Evolutionary conservation across 1,284 basidiomycete genomes (phyloP).

Genomic region (Trametes versicolor): DNA sequence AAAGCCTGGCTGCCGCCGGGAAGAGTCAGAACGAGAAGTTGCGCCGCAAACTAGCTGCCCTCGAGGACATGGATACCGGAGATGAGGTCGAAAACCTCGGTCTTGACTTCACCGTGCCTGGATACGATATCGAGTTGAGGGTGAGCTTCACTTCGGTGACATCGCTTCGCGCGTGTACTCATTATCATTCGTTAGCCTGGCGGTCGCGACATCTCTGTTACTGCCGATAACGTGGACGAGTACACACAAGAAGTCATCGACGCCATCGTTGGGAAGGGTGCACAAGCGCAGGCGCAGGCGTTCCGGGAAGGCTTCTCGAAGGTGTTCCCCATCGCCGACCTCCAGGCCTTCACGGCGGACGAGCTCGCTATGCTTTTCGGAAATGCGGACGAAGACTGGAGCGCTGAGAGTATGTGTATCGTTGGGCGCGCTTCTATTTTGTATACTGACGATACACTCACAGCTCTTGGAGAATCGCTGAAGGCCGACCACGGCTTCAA

Average conservation of each 20-base stretch:
- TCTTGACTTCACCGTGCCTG: conserved; percentile 96
- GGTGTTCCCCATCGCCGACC: conserved; percentile 92
- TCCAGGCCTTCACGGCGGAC: conserved; percentile 93
- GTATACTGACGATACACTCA: conserved; percentile 27
- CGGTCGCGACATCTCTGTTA: conserved; percentile 84
- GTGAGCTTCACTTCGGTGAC: conserved; percentile 52
- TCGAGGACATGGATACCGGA: conserved; percentile 52
- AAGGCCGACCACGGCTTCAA: conserved; percentile 99
- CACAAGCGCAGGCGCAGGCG: conserved; percentile 79
- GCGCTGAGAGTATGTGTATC: conserved; percentile 76
- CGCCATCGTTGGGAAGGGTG: conserved; percentile 82
- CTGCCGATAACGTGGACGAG: conserved; percentile 87
- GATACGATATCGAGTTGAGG: conserved; percentile 91
- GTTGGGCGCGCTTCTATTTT: neutral
- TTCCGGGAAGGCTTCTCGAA: conserved; percentile 93
- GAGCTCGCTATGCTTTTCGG: conserved; percentile 96
- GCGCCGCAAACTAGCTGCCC: conserved; percentile 62
- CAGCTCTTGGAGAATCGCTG: conserved; percentile 89
- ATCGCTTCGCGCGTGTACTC: conserved; percentile 6
- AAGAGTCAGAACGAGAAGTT: conserved; percentile 60
- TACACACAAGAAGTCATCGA: conserved; percentile 88
- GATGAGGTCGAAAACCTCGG: conserved; percentile 88
- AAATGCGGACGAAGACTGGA: conserved; percentile 96
- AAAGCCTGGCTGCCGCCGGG: conserved; percentile 55
- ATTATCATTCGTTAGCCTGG: conserved; percentile 60